Conservation (phyloP, 2,329 filamentous ascomycete genomes). For the Fonsecaea monophora region DNA sequence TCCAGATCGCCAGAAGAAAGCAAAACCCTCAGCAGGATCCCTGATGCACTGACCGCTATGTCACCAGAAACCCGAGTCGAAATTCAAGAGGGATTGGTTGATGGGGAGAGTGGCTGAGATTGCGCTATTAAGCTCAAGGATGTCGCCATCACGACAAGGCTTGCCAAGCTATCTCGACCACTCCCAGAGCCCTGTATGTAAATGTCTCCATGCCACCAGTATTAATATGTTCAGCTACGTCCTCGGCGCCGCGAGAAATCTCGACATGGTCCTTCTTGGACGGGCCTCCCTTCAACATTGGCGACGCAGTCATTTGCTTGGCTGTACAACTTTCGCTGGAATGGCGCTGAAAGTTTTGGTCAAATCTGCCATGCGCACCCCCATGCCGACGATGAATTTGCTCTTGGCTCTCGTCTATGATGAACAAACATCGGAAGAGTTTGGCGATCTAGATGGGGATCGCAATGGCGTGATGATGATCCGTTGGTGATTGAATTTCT, state of each 20-base stretch:
- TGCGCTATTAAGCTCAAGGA: slow-evolving; percentile 9
- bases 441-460: background rate
- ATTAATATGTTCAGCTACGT: background rate
- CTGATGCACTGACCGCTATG: background rate
- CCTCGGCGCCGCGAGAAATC: slow-evolving; percentile 5
- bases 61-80: background rate
- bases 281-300: background rate
- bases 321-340: background rate
- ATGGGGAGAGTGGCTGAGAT: background rate
- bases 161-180: slow-evolving; percentile 12
- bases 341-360: background rate
- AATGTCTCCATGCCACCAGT: background rate
- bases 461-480: slow-evolving; percentile 5
- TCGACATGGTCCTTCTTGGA: background rate
- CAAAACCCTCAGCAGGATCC: background rate
- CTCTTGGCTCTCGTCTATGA: slow-evolving; percentile 1
- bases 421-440: background rate
- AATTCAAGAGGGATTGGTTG: background rate
- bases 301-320: background rate
- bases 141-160: slow-evolving; percentile 18
- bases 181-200: background rate
- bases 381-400: slow-evolving; percentile 1
- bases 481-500: background rate
- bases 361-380: background rate
- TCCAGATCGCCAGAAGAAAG: background rate